Evolutionary conservation across 176 grass and related monocot genomes (phyloP), one percentile per base, ranked within the genome.

Genomic region (Rhynchospora breviuscula): DNA sequence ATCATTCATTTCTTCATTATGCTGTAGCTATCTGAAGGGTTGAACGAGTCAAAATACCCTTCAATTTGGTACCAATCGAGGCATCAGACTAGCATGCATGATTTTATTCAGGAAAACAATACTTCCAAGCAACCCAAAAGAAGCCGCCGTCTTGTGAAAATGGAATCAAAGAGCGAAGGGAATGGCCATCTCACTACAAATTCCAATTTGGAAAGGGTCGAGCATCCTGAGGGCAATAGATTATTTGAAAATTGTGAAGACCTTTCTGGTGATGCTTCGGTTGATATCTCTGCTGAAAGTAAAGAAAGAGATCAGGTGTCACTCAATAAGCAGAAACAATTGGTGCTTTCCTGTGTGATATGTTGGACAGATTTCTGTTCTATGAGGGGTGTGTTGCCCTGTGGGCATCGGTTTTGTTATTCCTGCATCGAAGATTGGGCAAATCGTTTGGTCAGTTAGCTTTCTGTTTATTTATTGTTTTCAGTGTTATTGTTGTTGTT

Each of bases 391-490:
- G 91, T 94, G 87, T 94, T 98, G 88, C 90, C 81, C 67, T 98
- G 95, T 87, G 92, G 95, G 49, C 95, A 98, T 80, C 78, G 95
- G 49, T 98, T 98, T 68, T 98, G 95, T 87, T 98, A 90, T 79
- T 88, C 88, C 69, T 98, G 95, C 87, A 98, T 98, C 79, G 87
- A 93, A 93, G 87, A 45, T 88, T 98, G 95, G 95, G 81, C 82
- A 3, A 83, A 94, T 77, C 86, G 73, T 62, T 81, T 87, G 95
- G 95, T 98, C 94, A 63, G 87, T 64, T 9, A 22, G 1, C n/a
- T 44, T n/a, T 81, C 31, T 49, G 8, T 21, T 26, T 22, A 79
- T 81, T 70, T 57, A 3, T 81, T 81, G 81, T 72, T 23, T 61
- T 65, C 60, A 18, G 44, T 83, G 61, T 76, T 10, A 59, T 60